Base-by-base conservation (phyloP, 73 alveolate genomes). In the Blepharisma japonicum region DNA sequence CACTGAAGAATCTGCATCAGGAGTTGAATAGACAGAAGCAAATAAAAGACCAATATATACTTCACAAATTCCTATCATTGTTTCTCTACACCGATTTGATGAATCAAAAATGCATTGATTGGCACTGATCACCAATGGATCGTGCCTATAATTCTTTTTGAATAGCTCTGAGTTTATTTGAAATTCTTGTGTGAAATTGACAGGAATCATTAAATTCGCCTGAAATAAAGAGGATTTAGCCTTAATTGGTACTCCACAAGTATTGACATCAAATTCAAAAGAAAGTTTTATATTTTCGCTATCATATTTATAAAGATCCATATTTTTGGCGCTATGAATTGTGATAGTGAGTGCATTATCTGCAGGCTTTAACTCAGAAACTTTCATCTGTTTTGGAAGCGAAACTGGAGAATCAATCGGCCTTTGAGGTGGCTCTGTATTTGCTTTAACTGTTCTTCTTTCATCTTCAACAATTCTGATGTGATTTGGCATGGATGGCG, bases 31-130 rank as follows among this genome's bases (percentile, higher is more conserved):
- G 3, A 11, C 14, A 61, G 74, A 61, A 3, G 42, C 42, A 61
- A 61, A 61, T 18, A 61, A 25, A n/a, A 61, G 46, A 18, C 74
- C 74, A 14, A 61, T 8, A 25, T 61, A 61, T 2, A 39, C 74
- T 61, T 61, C 74, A 61, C 74, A 61, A 61, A 61, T 39, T 9
- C 74, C 74, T 61, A 61, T 14, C 14, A 39, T 8, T 8, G 14
- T 39, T 61, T 61, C 74, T 25, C 74, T n/a, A 4, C 74, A 9
- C 74, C 46, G 0, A 61, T 61, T 25, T 14, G 47, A n/a, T 9
- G 2, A 20, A 25, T 14, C 74, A 32, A 32, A 32, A 8, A 61
- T 20, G 47, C 74, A 61, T 39, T 20, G 47, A 61, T 25, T 61
- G 0, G 5, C 18, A 8, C 47, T n/a, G 18, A 61, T n/a, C 0